Percentiles rank a stretch among this genome's conserved stretches.
These are phyloP conservation scores for Exutisphaerella laricina DNA, from an alignment of 2,329 filamentous ascomycete genomes.

Conservation along the genomic window DNA sequence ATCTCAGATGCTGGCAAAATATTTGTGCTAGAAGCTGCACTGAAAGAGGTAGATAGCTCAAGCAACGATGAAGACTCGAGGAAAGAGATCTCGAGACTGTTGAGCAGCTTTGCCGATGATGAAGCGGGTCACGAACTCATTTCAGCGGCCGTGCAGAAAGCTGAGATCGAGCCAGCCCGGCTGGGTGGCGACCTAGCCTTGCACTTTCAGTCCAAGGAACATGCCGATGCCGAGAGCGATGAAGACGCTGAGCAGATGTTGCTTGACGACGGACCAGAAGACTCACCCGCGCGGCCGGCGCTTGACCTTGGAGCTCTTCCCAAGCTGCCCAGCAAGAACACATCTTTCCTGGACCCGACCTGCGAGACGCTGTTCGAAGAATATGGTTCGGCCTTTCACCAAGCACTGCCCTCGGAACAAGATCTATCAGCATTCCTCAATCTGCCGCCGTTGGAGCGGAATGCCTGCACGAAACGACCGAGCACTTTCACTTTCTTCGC, in stretches of 20 bases:
- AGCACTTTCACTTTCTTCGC: slow-evolving; percentile 20
- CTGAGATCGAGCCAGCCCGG: slow-evolving; percentile 5
- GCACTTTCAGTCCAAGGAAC: slow-evolving; percentile 7
- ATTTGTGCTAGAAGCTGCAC: slow-evolving; percentile 9
- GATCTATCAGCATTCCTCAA: slow-evolving; percentile 15
- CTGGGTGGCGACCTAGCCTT: slow-evolving; percentile 16
- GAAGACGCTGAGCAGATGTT: slow-evolving; percentile 10
- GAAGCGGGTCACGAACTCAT: slow-evolving; percentile 8
- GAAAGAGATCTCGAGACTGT: slow-evolving; percentile 5
- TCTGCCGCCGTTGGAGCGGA: slow-evolving; percentile 14
- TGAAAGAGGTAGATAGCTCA: slow-evolving; percentile 8
- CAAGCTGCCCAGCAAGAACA: slow-evolving; percentile 12
- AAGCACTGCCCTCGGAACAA: slow-evolving; percentile 13
- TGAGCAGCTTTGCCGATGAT: slow-evolving; percentile 6
- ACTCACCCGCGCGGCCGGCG: neutral
- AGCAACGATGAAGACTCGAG: slow-evolving; percentile 4
- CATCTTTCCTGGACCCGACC: slow-evolving; percentile 16
- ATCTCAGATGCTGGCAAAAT: slow-evolving; percentile 10
- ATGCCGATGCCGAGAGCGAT: slow-evolving; percentile 1
- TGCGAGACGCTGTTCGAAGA: slow-evolving; percentile 11
- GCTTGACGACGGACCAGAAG: slow-evolving; percentile 5
- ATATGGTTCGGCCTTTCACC: slow-evolving; percentile 13
- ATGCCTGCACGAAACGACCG: slow-evolving; percentile 11
- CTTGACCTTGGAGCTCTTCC: slow-evolving; percentile 13
- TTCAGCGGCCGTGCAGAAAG: slow-evolving; percentile 7